These are phyloP conservation scores for Lotmaria passim DNA, from an alignment of 208 protist species.

Conservation along the genomic window DNA sequence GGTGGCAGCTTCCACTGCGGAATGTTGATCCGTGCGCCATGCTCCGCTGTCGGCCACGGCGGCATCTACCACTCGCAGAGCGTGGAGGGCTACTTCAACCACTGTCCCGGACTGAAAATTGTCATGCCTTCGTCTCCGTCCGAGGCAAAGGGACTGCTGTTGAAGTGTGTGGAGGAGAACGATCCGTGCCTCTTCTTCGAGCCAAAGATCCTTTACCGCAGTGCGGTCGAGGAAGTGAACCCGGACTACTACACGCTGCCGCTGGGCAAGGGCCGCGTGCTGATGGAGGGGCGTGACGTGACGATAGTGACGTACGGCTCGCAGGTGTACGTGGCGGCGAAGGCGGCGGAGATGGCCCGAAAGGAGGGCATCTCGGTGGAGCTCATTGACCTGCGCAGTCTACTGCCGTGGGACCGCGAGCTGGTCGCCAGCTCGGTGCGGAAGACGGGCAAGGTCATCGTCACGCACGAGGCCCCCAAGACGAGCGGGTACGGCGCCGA, in stretches of 20 bases:
- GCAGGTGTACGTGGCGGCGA: constrained; percentile 81
- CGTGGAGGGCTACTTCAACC: constrained; percentile 96
- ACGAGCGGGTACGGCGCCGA: constrained; percentile 96
- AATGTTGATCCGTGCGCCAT: constrained; percentile 95
- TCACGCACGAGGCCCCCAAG: constrained; percentile 95
- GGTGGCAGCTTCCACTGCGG: constrained; percentile 94
- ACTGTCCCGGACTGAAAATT: constrained; percentile 93
- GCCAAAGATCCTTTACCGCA: constrained; percentile 96
- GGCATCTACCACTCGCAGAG: constrained; percentile 97
- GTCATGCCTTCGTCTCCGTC: constrained; percentile 82
- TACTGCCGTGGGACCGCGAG: constrained; percentile 96
- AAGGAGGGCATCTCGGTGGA: constrained; percentile 92
- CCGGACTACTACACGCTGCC: constrained; percentile 94
- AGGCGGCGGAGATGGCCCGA: constrained; percentile 83
- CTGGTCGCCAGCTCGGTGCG: constrained; percentile 91
- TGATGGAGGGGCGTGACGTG: constrained; percentile 91
- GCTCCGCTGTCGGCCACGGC: constrained; percentile 97
- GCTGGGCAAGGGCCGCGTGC: constrained; percentile 92
- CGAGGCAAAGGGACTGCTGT: constrained; percentile 90
- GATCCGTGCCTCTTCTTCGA: constrained; percentile 98
- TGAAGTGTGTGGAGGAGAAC: constrained; percentile 92
- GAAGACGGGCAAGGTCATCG: constrained; percentile 92
- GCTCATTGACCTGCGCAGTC: constrained; percentile 96
- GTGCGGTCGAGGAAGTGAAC: constrained; percentile 92
- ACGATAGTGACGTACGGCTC: constrained; percentile 96